Base-by-base conservation (phyloP, 441 rosid species). In the Adansonia grandidieri region DNA sequence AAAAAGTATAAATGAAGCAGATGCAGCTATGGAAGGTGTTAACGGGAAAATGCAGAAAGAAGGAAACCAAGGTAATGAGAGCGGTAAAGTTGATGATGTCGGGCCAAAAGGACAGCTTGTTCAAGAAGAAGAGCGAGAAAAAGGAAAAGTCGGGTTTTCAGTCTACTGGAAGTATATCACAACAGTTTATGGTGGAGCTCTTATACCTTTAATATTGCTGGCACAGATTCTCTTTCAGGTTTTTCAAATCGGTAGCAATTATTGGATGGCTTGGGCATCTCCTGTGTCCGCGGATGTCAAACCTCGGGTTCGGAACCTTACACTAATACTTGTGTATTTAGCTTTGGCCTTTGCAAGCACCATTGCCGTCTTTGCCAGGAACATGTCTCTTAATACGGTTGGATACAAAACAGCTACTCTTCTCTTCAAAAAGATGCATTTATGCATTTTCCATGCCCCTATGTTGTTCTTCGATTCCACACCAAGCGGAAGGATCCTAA, bases 181-280 rank as follows among this genome's bases (percentile, higher is more conserved):
- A 1, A 82, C 89, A 2, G 97, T 96, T 32, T 92, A 91, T 62
- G 93, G 98, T 45, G 99, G 99, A 80, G 91, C 89, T 68, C 87
- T 92, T 57, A 93, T 90, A 76, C 99, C 99, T 50, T 79, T 90
- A 61, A 89, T 92, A 79, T 72, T 96, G 71, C 77, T 94, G 75
- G 94, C 87, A 22, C 94, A 91, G 60, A 72, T 83, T 82, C 68
- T 91, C 56, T 91, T 92, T 83, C 93, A 87, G 87, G 20, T 85
- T 76, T 92, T 94, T 78, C 94, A 94, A 83, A 96, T 96, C 45
- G 91, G 92, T 19, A 91, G 97, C 87, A 94, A 93, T 81, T 94
- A 94, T 77, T 96, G 98, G 99, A 92, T 96, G 95, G 94, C 99
- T 13, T 92, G 91, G 98, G 98, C 91, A 79, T 89, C 93, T 85